Percentiles rank a stretch among this genome's conserved stretches.
These are phyloP conservation scores for Macrocybe gigantea DNA, from an alignment of 768 basidiomycete genomes.

Conservation along the genomic window DNA sequence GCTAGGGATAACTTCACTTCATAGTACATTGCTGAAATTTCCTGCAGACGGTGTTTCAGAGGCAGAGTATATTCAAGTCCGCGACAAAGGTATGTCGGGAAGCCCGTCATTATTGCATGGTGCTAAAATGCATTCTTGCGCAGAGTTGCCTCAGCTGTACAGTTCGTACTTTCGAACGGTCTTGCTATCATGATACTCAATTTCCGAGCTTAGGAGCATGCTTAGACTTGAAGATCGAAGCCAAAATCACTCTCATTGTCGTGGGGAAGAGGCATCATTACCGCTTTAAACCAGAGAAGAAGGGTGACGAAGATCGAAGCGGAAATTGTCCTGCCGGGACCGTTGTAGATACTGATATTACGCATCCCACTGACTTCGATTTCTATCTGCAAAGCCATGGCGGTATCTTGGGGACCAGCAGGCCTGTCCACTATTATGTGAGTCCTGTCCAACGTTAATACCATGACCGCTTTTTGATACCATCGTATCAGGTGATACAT, in stretches of 20 bases:
- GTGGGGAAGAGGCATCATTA: constrained; percentile 66
- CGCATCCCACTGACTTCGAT: constrained; percentile 71
- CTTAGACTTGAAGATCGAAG: constrained; percentile 37
- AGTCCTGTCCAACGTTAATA: constrained; percentile 10
- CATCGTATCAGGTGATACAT: constrained; percentile 26
- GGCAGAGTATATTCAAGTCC: constrained; percentile 45
- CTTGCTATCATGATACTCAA: constrained; percentile 2
- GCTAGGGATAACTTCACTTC: constrained; percentile 5
- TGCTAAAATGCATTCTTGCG: no score
- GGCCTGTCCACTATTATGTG: constrained; percentile 42
- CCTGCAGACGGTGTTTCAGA: constrained; percentile 49
- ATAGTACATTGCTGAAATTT: constrained; percentile 4
- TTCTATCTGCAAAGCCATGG: constrained; percentile 78
- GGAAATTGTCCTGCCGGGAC: constrained; percentile 78
- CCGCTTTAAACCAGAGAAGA: constrained; percentile 28
- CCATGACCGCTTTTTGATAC: not conserved
- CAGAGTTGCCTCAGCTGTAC: constrained; percentile 47
- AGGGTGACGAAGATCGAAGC: constrained; percentile 53
- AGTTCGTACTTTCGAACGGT: constrained; percentile 23
- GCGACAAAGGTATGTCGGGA: constrained; percentile 40
- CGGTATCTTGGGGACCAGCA: constrained; percentile 71
- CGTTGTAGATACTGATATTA: constrained; percentile 66
- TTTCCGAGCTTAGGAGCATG: constrained; percentile 44
- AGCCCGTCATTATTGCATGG: not conserved
- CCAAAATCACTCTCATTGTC: constrained; percentile 61